phyloP scores from a whole-genome alignment of 2,329 filamentous ascomycete genomes.

The Alternaria incomplexa region DNA sequence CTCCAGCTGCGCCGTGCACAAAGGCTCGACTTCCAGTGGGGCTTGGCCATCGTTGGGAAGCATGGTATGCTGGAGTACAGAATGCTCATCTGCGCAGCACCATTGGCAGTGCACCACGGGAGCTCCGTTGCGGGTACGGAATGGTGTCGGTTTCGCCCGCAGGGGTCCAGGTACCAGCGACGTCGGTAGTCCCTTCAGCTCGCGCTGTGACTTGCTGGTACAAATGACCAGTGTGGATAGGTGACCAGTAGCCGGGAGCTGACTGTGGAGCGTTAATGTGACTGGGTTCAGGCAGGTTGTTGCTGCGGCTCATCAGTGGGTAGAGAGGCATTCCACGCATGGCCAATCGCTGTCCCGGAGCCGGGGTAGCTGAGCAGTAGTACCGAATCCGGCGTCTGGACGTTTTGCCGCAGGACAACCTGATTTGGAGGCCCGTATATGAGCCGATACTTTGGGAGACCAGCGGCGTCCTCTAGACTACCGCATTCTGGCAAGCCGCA shows the following conservation, averaged over 20 bases:
- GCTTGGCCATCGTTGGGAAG: constrained; percentile 35
- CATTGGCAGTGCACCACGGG: constrained; percentile 33
- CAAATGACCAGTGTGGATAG: constrained; percentile 19
- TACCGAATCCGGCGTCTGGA: constrained; percentile 27
- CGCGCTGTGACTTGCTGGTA: constrained; percentile 36
- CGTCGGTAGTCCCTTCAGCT: constrained; percentile 22
- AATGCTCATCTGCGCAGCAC: constrained; percentile 23
- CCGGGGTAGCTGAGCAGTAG: constrained; percentile 25
- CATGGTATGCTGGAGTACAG: constrained; percentile 22
- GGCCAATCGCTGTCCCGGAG: constrained; percentile 32
- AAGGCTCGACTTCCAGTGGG: constrained; percentile 18
- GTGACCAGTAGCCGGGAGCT: constrained; percentile 23
- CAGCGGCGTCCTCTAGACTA: constrained; percentile 22
- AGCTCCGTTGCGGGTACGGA: constrained; percentile 38
- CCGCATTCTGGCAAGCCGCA: constrained; percentile 1
- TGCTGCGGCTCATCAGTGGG: constrained; percentile 38
- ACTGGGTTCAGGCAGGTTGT: constrained; percentile 27
- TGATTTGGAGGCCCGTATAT: constrained; percentile 35
- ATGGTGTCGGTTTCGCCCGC: constrained; percentile 31
- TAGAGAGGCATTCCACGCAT: constrained; percentile 19
- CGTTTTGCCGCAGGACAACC: constrained; percentile 22
- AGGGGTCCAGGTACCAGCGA: constrained; percentile 31
- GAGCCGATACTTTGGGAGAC: constrained; percentile 27
- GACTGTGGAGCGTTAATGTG: constrained; percentile 26
- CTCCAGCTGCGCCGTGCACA: constrained; percentile 32